Conservation (phyloP, 208 protist species). For the Leishmania lainsoni region DNA sequence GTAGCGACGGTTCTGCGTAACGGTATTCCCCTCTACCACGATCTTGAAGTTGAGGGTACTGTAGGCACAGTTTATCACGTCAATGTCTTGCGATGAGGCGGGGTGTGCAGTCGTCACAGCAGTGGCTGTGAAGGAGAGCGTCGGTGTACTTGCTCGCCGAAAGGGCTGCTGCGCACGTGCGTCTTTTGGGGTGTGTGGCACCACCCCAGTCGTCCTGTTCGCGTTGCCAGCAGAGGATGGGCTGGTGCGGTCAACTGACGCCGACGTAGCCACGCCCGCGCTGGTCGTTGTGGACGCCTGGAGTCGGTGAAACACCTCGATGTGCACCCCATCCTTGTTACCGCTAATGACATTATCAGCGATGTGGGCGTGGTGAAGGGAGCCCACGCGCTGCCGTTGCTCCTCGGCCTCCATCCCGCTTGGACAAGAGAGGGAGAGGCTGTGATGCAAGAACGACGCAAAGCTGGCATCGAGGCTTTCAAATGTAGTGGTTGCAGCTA, state of each 20-base stretch:
- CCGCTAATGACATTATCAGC: slow-evolving; percentile 39
- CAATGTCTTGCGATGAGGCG: not conserved
- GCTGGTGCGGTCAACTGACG: not conserved
- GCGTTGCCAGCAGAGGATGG: not conserved
- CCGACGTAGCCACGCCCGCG: not conserved
- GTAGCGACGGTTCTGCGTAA: slow-evolving; percentile 46
- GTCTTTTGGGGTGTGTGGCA: not conserved
- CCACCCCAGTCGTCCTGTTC: not conserved
- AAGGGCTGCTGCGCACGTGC: not conserved
- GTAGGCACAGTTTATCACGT: slow-evolving; percentile 20
- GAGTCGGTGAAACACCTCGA: slow-evolving; percentile 49
- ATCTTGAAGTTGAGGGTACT: slow-evolving; percentile 32
- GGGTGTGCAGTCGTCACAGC: not conserved
- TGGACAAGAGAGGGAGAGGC: slow-evolving; percentile 20
- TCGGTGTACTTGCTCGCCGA: not conserved
- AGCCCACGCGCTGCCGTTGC: slow-evolving; percentile 33
- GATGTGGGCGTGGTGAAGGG: slow-evolving; percentile 46
- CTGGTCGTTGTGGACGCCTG: slow-evolving; percentile 12
- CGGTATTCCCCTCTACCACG: slow-evolving; percentile 65
- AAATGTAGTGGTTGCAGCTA: slow-evolving; percentile 24
- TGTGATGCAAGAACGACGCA: slow-evolving; percentile 28
- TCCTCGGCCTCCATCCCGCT: not conserved
- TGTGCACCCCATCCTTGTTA: slow-evolving; percentile 46
- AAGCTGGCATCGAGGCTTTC: slow-evolving; percentile 26
- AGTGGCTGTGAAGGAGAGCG: not conserved